These are phyloP conservation scores for Kurtzmaniella fragi DNA, from an alignment of 805 yeast species.

Conservation along the genomic window DNA sequence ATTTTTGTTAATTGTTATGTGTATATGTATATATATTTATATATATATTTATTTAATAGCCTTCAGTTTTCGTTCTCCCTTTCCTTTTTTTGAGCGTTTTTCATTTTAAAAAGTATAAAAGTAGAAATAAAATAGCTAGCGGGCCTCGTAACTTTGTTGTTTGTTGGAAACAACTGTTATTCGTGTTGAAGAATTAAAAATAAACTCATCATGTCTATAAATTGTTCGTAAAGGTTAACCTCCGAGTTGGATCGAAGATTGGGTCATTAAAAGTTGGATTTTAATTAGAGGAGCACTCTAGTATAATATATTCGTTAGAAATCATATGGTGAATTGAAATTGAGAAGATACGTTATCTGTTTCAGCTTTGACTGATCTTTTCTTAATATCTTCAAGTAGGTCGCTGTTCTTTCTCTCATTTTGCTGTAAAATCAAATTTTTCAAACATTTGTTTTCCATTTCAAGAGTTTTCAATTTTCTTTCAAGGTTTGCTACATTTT, in stretches of 20 bases:
- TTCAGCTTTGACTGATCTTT: slow-evolving; percentile 31
- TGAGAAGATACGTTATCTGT: slow-evolving; percentile 23
- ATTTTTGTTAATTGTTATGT: too few species aligned
- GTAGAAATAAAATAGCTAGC: not conserved
- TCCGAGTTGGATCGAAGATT: slow-evolving; percentile 15
- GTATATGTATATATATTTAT: too few species aligned
- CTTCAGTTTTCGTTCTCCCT: too few species aligned
- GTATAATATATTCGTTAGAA: not conserved
- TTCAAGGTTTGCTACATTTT: slow-evolving; percentile 60
- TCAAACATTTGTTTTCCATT: slow-evolving; percentile 86
- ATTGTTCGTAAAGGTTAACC: not conserved
- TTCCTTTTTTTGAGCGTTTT: not conserved
- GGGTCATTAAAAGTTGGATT: slow-evolving; percentile 36
- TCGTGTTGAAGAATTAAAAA: slow-evolving; percentile 17
- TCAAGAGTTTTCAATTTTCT: slow-evolving; percentile 76
- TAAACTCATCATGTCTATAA: not conserved
- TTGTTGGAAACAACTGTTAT: slow-evolving; percentile 16
- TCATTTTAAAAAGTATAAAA: not conserved
- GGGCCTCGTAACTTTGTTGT: slow-evolving; percentile 5
- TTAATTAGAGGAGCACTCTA: slow-evolving; percentile 15
- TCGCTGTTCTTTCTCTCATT: slow-evolving; percentile 52
- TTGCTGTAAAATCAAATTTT: slow-evolving; percentile 79
- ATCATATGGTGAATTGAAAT: slow-evolving; percentile 27
- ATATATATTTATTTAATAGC: too few species aligned
- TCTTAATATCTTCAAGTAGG: slow-evolving; percentile 48